phyloP scores from a whole-genome alignment of 306 rosid species.

The Ormosia semicastrata region DNA sequence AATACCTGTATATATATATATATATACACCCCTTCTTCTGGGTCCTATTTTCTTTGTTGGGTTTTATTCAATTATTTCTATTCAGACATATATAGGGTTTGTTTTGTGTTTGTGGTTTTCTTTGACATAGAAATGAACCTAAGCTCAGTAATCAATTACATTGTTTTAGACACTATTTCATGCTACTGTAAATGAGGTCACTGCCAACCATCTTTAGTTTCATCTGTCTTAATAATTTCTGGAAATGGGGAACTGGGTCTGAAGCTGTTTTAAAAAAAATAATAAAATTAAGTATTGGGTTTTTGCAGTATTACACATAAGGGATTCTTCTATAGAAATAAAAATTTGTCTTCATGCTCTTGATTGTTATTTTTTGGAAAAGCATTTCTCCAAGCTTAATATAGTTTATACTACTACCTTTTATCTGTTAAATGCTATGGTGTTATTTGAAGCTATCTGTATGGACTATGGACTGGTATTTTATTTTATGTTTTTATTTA shows the following conservation, averaged over 20 bases:
- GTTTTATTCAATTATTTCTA: neutral
- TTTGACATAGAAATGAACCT: neutral
- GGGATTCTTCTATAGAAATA: neutral
- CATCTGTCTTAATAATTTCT: neutral
- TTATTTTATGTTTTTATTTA: neutral
- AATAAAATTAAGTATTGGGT: neutral
- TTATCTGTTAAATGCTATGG: neutral
- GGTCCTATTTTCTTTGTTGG: neutral
- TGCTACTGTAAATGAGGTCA: neutral
- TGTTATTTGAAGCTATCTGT: neutral
- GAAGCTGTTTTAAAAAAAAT: neutral
- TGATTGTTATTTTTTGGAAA: neutral
- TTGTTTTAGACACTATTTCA: neutral
- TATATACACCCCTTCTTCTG: too few species aligned
- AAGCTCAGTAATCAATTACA: neutral
- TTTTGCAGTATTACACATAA: neutral
- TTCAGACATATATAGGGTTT: neutral
- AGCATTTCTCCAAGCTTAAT: neutral
- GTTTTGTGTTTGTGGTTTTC: neutral
- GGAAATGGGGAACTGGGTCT: neutral
- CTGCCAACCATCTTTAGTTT: neutral
- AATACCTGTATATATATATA: neutral
- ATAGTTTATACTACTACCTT: neutral
- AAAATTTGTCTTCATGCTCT: neutral
- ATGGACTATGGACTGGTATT: neutral